phyloP scores from a whole-genome alignment of 2,329 filamentous ascomycete species.

The Monascus ruber region DNA sequence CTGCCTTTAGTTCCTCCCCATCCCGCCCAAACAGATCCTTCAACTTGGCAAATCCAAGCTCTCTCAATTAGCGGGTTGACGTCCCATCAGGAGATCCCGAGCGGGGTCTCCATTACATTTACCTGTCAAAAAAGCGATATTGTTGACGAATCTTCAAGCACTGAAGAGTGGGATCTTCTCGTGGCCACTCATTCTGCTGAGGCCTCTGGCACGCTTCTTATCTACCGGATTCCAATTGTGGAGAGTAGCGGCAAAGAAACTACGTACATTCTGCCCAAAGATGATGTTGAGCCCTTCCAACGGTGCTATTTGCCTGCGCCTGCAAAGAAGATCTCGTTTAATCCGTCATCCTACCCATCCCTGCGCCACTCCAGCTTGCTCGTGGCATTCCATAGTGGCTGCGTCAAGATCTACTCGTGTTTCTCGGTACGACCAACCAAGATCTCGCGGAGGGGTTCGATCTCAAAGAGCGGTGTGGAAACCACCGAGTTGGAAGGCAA shows the following conservation, averaged over 20 bases:
- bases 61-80: conserved; percentile 36
- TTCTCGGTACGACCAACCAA: conserved; percentile 28
- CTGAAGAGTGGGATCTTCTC: conserved; percentile 32
- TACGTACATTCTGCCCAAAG: conserved; percentile 18
- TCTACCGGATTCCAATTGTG: conserved; percentile 32
- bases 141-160: conserved; percentile 3
- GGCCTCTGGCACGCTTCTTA: conserved; percentile 32
- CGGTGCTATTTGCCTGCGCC: conserved; percentile 39
- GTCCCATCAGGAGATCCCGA: conserved; percentile 41
- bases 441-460: conserved; percentile 16
- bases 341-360: conserved; percentile 41
- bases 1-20: conserved; percentile 45
- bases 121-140: conserved; percentile 28
- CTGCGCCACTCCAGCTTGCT: conserved; percentile 44
- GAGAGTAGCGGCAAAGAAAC: conserved; percentile 10
- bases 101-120: conserved; percentile 43
- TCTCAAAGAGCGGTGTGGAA: conserved; percentile 20
- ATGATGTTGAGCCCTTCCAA: conserved; percentile 34
- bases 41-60: conserved; percentile 34
- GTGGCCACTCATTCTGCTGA: conserved; percentile 36
- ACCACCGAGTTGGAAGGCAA: conserved; percentile 25
- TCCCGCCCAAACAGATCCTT: conserved; percentile 23
- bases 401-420: conserved; percentile 47
- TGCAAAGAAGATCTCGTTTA: conserved; percentile 43
- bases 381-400: conserved; percentile 43